phyloP scores from a whole-genome alignment of 2,329 filamentous ascomycete genomes.

The Penicillium freii region DNA sequence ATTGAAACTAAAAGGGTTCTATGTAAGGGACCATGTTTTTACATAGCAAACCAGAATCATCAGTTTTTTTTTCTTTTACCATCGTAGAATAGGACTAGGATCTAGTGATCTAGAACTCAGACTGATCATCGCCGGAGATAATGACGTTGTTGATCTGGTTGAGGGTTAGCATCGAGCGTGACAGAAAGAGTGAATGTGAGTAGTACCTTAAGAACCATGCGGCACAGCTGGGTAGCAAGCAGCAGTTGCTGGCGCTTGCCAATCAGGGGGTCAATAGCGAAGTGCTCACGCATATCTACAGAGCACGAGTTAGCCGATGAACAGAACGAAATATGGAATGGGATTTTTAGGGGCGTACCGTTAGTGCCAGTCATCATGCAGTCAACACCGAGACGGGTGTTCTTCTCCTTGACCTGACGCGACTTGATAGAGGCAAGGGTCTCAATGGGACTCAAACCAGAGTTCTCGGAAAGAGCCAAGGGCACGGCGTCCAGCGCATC shows the following conservation, averaged over 20 bases:
- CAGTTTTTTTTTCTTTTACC: conserved; percentile 22
- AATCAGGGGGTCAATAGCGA: conserved; percentile 97
- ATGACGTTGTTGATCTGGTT: conserved; percentile 82
- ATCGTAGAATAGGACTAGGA: conserved; percentile 22
- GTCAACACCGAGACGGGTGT: conserved; percentile 81
- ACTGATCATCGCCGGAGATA: conserved; percentile 79
- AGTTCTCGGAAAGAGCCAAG: conserved; percentile 97
- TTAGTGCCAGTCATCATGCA: conserved; percentile 96
- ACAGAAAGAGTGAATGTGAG: not conserved
- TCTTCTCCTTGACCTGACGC: conserved; percentile 85
- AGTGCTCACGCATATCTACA: conserved; percentile 90
- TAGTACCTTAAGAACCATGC: conserved; percentile 88
- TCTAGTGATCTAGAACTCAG: conserved; percentile 67
- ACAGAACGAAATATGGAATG: not conserved
- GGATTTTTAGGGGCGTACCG: conserved; percentile 48
- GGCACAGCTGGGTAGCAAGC: conserved; percentile 92
- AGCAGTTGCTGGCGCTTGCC: conserved; percentile 97
- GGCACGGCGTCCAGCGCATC: conserved; percentile 91
- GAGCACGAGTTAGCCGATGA: conserved; percentile 5
- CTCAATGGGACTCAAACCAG: conserved; percentile 90
- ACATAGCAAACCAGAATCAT: conserved; percentile 26
- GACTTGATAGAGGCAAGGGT: conserved; percentile 94
- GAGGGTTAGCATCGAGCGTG: conserved; percentile 16
- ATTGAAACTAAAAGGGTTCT: conserved; percentile 26
- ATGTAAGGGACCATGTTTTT: conserved; percentile 28